A percentile compares a stretch with the other conserved stretches of the same genome.
Evolutionary conservation across 2,329 filamentous ascomycete species (phyloP).

Genomic region (Triangularia verruculosa): DNA sequence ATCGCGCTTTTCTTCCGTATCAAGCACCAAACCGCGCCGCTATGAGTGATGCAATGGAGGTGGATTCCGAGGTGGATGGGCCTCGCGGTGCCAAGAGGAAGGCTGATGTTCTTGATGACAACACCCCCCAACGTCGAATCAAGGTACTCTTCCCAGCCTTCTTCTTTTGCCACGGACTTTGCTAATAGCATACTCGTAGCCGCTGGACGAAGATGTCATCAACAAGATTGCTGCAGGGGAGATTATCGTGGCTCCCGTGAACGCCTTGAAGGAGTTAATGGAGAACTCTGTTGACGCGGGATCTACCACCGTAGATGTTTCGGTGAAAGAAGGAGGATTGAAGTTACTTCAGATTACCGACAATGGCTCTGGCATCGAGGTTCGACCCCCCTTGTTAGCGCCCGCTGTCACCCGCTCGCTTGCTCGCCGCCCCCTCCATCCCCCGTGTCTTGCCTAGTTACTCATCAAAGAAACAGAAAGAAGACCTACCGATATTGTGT

Average conservation of each 20-base stretch:
- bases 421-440: not conserved
- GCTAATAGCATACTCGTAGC: slow-evolving; percentile 44
- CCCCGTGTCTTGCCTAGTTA: slow-evolving; percentile 22
- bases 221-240: slow-evolving; percentile 99
- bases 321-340: slow-evolving; percentile 91
- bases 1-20: not conserved
- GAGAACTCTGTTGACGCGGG: slow-evolving; percentile 98
- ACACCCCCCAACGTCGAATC: slow-evolving; percentile 42
- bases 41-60: slow-evolving; percentile 44
- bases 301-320: slow-evolving; percentile 81
- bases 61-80: slow-evolving; percentile 44
- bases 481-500: slow-evolving; percentile 87
- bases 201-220: slow-evolving; percentile 86
- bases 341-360: slow-evolving; percentile 96
- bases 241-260: slow-evolving; percentile 95
- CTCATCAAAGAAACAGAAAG: slow-evolving; percentile 57
- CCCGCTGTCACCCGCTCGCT: not conserved
- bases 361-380: slow-evolving; percentile 93
- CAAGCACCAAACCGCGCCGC: not conserved
- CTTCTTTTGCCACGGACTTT: not conserved
- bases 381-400: slow-evolving; percentile 39
- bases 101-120: slow-evolving; percentile 37
- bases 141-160: slow-evolving; percentile 36
- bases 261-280: slow-evolving; percentile 93
- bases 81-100: slow-evolving; percentile 50